These are phyloP conservation scores for Solanum appendiculatum DNA, from an alignment of 257 asterid species.

Conservation along the genomic window DNA sequence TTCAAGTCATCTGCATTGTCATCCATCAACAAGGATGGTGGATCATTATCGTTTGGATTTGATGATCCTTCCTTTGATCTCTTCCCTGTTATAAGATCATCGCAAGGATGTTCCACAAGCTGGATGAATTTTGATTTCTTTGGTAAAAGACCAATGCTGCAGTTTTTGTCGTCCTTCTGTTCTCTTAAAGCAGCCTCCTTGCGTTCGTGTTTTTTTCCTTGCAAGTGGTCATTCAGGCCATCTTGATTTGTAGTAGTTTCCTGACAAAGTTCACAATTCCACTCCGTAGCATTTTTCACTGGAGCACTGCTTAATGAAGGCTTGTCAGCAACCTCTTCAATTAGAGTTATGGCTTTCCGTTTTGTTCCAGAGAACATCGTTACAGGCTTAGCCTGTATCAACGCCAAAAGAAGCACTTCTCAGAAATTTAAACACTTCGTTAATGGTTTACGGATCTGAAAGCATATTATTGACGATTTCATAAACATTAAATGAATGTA, in stretches of 20 bases:
- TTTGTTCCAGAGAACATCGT: conserved; percentile 18
- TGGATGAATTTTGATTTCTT: conserved; percentile 2
- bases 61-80: background rate
- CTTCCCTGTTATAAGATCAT: background rate
- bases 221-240: conserved; percentile 24
- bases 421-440: background rate
- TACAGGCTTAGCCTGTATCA: conserved; percentile 26
- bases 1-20: background rate
- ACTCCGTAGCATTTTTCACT: conserved; percentile 20
- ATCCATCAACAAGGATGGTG: background rate
- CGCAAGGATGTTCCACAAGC: background rate
- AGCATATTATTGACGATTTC: too few species aligned
- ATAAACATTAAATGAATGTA: too few species aligned
- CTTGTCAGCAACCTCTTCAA: background rate
- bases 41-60: background rate
- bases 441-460: background rate
- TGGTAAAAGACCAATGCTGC: conserved; percentile 12
- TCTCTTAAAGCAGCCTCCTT: conserved; percentile 28
- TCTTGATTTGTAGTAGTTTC: conserved; percentile 19
- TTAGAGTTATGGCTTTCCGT: conserved; percentile 12
- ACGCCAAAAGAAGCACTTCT: background rate
- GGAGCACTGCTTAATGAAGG: background rate
- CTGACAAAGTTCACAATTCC: conserved; percentile 43
- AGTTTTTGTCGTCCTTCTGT: conserved; percentile 9
- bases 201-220: conserved; percentile 48